Evolutionary conservation across 441 rosid species (phyloP).

Genomic region (Erodium moschatum): DNA sequence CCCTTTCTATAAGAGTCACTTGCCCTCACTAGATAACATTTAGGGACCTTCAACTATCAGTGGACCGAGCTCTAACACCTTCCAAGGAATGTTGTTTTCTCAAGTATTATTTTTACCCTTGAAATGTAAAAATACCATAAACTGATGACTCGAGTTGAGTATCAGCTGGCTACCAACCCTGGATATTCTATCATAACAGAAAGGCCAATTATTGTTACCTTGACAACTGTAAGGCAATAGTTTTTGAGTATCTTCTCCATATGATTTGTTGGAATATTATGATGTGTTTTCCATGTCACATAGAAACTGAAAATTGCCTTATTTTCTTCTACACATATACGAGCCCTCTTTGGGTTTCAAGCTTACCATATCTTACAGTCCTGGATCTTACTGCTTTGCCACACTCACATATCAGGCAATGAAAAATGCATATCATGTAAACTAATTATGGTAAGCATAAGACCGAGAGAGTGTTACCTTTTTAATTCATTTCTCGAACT

Average conservation of each 20-base stretch:
- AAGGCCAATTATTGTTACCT: slow-evolving; percentile 8
- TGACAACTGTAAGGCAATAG: slow-evolving; percentile 5
- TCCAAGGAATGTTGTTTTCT: background rate
- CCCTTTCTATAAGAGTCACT: background rate
- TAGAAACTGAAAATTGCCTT: background rate
- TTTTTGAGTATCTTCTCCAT: slow-evolving; percentile 10
- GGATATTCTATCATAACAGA: slow-evolving; percentile 2
- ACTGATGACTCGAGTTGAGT: background rate
- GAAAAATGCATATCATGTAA: background rate
- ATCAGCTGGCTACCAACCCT: background rate
- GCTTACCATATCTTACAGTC: background rate
- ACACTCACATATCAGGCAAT: background rate
- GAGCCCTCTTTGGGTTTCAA: background rate
- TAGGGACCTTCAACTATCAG: too few species aligned
- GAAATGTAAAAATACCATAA: background rate
- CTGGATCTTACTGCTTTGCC: background rate
- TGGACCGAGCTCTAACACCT: background rate
- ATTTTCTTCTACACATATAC: slow-evolving; percentile 2
- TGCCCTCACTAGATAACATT: too few species aligned
- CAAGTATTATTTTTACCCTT: background rate
- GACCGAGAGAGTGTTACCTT: background rate
- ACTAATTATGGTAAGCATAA: background rate
- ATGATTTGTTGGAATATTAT: slow-evolving; percentile 9
- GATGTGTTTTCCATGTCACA: slow-evolving; percentile 11
- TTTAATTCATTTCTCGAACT: background rate